Conservation (phyloP, 2,329 filamentous ascomycete species). For the Phyllosticta paracitricarpa region DNA sequence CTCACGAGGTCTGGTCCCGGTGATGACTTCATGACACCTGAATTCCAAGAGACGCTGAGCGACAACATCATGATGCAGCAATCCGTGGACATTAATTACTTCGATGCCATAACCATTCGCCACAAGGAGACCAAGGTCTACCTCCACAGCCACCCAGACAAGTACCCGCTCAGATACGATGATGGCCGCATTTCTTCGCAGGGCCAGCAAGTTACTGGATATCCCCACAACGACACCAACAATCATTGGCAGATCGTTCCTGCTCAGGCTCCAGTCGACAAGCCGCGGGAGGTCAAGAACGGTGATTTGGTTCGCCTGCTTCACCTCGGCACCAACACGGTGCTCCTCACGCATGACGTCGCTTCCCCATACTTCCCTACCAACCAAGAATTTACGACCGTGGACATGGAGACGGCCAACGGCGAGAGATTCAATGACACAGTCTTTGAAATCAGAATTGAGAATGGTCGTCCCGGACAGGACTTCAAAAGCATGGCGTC, state of each 20-base stretch:
- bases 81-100: slow-evolving; percentile 79
- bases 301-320: slow-evolving; percentile 78
- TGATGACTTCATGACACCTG: slow-evolving; percentile 97
- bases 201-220: slow-evolving; percentile 93
- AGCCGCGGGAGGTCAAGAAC: slow-evolving; percentile 62
- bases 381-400: slow-evolving; percentile 96
- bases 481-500: slow-evolving; percentile 85
- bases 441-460: slow-evolving; percentile 83
- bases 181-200: slow-evolving; percentile 96
- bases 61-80: slow-evolving; percentile 91
- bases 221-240: slow-evolving; percentile 97
- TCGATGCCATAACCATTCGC: slow-evolving; percentile 73
- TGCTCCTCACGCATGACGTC: slow-evolving; percentile 90
- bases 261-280: slow-evolving; percentile 39
- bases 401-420: slow-evolving; percentile 59
- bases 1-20: slow-evolving; percentile 81
- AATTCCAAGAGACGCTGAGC: slow-evolving; percentile 93
- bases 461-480: slow-evolving; percentile 68
- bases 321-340: slow-evolving; percentile 74
- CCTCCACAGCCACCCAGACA: slow-evolving; percentile 84
- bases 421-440: slow-evolving; percentile 76
- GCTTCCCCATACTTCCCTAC: slow-evolving; percentile 93
- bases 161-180: slow-evolving; percentile 89
- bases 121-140: slow-evolving; percentile 98
- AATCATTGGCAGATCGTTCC: slow-evolving; percentile 92